phyloP scores from a whole-genome alignment of 768 basidiomycete species.

The Podaxis sp. region DNA sequence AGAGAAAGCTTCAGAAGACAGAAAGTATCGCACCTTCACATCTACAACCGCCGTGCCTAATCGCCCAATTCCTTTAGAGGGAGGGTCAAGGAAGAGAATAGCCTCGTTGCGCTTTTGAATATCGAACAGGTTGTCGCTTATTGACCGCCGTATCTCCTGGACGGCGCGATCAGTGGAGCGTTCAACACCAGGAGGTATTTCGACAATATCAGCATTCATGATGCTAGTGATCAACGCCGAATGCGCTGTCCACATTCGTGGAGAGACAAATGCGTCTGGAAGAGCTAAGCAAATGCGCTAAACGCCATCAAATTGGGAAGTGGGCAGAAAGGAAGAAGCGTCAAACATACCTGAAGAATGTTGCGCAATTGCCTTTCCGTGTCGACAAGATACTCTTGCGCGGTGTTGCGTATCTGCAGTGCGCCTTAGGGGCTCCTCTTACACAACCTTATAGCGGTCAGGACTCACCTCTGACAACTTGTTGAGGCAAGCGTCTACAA shows the following conservation, averaged over 20 bases:
- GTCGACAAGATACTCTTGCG: conserved; percentile 52
- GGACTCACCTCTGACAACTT: conserved; percentile 62
- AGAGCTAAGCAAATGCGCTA: conserved; percentile 70
- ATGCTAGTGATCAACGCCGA: conserved; percentile 44
- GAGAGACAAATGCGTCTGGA: conserved; percentile 74
- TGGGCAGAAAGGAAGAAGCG: not conserved
- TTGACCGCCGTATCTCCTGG: conserved; percentile 42
- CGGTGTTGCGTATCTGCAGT: conserved; percentile 51
- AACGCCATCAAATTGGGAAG: not conserved
- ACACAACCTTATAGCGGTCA: not conserved
- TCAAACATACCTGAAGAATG: conserved; percentile 55
- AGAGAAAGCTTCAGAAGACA: not conserved
- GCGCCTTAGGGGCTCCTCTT: not conserved
- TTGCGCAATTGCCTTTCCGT: conserved; percentile 53
- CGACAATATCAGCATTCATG: conserved; percentile 40
- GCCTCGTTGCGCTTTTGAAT: conserved; percentile 79
- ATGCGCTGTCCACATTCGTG: conserved; percentile 62
- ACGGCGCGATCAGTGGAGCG: conserved; percentile 28
- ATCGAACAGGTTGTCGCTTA: conserved; percentile 63
- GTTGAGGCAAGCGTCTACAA: conserved; percentile 67
- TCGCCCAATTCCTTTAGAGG: conserved; percentile 55
- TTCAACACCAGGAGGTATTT: conserved; percentile 9
- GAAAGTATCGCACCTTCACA: conserved; percentile 36
- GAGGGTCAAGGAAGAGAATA: conserved; percentile 68
- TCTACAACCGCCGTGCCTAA: conserved; percentile 60